These are phyloP conservation scores for Nitzschia palea DNA, from an alignment of 108 stramenopile genomes.

Conservation along the genomic window DNA sequence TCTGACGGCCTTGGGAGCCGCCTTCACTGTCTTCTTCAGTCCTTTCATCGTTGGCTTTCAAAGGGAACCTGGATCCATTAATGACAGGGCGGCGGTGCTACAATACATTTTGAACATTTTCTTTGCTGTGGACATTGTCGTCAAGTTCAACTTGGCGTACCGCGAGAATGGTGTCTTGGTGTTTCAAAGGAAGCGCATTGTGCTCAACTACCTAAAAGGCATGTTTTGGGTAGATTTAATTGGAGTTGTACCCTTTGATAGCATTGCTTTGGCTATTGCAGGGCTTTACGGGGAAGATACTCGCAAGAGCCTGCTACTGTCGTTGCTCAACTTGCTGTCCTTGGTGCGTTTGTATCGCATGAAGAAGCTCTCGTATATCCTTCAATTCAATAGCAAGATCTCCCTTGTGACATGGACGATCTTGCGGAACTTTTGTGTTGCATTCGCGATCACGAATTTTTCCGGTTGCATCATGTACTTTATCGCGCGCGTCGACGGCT, in stretches of 20 bases:
- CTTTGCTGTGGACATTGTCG: conserved; percentile 49
- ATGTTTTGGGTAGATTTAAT: conserved; percentile 63
- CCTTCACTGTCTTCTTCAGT: conserved; percentile 50
- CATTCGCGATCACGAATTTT: conserved; percentile 43
- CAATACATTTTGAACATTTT: conserved; percentile 36
- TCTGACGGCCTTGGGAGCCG: conserved; percentile 44
- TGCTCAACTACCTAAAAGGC: conserved; percentile 31
- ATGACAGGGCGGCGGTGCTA: neutral
- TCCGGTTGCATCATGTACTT: conserved; percentile 61
- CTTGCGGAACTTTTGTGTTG: conserved; percentile 47
- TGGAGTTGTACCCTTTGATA: conserved; percentile 61
- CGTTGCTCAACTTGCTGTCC: conserved; percentile 39
- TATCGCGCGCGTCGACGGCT: conserved; percentile 36
- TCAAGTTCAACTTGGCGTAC: conserved; percentile 56
- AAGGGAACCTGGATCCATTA: conserved; percentile 4
- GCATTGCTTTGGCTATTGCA: conserved; percentile 26
- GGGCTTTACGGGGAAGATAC: conserved; percentile 25
- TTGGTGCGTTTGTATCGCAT: conserved; percentile 54
- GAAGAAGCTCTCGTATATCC: conserved; percentile 33
- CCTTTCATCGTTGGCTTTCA: conserved; percentile 45
- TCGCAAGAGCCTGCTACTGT: conserved; percentile 9
- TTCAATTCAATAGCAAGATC: conserved; percentile 45
- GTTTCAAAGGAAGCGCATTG: conserved; percentile 31
- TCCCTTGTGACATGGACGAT: conserved; percentile 48
- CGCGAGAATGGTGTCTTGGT: conserved; percentile 37